Conservation (phyloP, 129 eudicot genomes). For the Mikania micrantha region DNA sequence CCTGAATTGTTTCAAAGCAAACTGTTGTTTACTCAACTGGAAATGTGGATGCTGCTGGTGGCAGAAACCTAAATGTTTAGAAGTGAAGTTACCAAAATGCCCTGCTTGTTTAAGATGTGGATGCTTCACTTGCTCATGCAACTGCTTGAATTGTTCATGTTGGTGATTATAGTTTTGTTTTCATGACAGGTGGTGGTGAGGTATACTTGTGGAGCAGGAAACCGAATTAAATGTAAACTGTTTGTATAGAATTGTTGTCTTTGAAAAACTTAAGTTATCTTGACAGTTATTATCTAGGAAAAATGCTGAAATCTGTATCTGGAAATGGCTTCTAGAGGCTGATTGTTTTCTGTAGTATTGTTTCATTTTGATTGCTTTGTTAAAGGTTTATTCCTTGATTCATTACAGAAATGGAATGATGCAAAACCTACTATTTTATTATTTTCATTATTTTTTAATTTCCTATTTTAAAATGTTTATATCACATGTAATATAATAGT, state of each 20-base stretch:
- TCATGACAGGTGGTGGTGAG: slow-evolving; percentile 3
- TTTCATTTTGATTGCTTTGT: background rate
- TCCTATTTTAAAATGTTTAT: no score
- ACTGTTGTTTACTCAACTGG: slow-evolving; percentile 25
- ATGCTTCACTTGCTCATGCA: slow-evolving; percentile 47
- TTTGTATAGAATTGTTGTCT: slow-evolving; percentile 22
- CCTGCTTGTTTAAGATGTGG: slow-evolving; percentile 31
- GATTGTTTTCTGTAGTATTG: background rate
- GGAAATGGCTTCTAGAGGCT: background rate
- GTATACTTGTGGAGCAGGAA: slow-evolving; percentile 12
- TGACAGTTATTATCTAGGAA: slow-evolving; percentile 7
- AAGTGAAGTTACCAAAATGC: slow-evolving; percentile 36
- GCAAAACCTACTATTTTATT: no score
- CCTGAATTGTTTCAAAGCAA: slow-evolving; percentile 22
- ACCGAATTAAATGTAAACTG: slow-evolving; percentile 10
- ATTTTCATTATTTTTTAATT: no score
- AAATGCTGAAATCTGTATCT: background rate
- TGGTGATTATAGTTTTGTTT: slow-evolving; percentile 32
- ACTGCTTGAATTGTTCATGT: slow-evolving; percentile 56
- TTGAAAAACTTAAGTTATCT: background rate
- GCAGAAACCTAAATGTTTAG: slow-evolving; percentile 28
- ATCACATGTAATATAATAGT: no score
- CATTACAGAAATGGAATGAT: background rate
- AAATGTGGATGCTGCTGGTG: slow-evolving; percentile 27
- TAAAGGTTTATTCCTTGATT: background rate